A percentile compares a stretch with the other conserved stretches of the same genome.
Conservation (phyloP, 2,329 filamentous ascomycete genomes). For the Chrysoporthe deuterocubensis region DNA sequence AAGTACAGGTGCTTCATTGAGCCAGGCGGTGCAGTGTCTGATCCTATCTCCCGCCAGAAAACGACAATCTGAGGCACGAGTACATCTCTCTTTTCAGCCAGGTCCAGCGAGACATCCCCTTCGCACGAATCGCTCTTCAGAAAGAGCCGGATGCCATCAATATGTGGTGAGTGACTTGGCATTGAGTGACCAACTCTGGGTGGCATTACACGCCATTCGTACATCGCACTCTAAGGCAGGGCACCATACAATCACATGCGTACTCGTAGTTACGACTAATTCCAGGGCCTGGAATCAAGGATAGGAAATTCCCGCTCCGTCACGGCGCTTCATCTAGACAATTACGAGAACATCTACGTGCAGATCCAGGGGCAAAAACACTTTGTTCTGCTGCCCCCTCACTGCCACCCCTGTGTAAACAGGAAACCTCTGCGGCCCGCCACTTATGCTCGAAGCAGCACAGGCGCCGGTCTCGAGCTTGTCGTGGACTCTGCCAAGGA, state of each 20-base stretch:
- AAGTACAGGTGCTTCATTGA: constrained; percentile 36
- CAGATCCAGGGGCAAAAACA: constrained; percentile 75
- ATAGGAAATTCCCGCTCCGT: constrained; percentile 72
- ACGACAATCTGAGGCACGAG: constrained; percentile 79
- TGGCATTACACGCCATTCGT: background rate
- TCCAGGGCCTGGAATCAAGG: constrained; percentile 37
- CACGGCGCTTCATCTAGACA: constrained; percentile 79
- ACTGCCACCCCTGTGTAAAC: constrained; percentile 70
- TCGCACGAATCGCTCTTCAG: constrained; percentile 72
- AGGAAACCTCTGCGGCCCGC: constrained; percentile 62
- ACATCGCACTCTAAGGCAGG: background rate
- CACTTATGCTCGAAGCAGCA: constrained; percentile 56
- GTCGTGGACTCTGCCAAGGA: constrained; percentile 41
- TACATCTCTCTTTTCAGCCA: constrained; percentile 67
- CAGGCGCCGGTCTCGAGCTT: constrained; percentile 37
- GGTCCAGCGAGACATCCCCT: constrained; percentile 68
- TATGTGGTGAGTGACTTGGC: constrained; percentile 55
- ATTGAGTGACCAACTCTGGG: background rate
- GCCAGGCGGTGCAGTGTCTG: background rate
- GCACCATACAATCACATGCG: background rate
- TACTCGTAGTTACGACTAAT: background rate
- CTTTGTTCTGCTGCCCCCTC: constrained; percentile 74
- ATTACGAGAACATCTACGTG: constrained; percentile 85
- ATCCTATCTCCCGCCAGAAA: constrained; percentile 56
- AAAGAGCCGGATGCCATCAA: constrained; percentile 75